These are phyloP conservation scores for Cystobasidium slooffiae DNA, from an alignment of 1,284 basidiomycete species.

Conservation along the genomic window DNA sequence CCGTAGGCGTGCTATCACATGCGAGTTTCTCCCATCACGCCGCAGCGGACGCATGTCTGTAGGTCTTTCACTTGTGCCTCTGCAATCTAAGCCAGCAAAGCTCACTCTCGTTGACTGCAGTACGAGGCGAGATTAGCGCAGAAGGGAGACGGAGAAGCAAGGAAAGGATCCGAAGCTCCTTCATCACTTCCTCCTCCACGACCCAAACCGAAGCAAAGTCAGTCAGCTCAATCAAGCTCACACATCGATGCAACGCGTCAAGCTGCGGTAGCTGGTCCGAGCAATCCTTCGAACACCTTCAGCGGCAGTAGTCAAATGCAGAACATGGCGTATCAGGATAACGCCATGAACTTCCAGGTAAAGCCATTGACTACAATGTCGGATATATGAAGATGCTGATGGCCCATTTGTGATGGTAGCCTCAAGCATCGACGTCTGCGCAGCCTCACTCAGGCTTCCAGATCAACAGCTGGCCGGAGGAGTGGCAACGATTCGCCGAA, in stretches of 20 bases:
- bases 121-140: conserved; percentile 10
- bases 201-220: not conserved
- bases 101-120: not conserved
- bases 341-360: no score
- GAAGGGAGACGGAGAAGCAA: not conserved
- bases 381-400: no score
- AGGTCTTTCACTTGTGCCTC: not conserved
- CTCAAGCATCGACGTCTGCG: not conserved
- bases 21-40: conserved; percentile 58
- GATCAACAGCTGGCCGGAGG: conserved; percentile 15
- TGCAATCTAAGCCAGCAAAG: not conserved
- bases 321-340: no score
- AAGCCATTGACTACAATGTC: no score
- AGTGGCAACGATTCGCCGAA: conserved; percentile 29
- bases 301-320: no score
- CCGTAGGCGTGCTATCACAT: conserved; percentile 58
- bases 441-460: not conserved
- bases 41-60: conserved; percentile 54
- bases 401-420: not conserved
- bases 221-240: not conserved
- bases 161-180: not conserved
- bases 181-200: not conserved
- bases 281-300: not conserved
- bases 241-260: not conserved
- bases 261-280: not conserved